A percentile compares a stretch with the other conserved stretches of the same genome.
Conservation (phyloP, 176 grass and related monocot species). For the Aegilops bicornis region DNA sequence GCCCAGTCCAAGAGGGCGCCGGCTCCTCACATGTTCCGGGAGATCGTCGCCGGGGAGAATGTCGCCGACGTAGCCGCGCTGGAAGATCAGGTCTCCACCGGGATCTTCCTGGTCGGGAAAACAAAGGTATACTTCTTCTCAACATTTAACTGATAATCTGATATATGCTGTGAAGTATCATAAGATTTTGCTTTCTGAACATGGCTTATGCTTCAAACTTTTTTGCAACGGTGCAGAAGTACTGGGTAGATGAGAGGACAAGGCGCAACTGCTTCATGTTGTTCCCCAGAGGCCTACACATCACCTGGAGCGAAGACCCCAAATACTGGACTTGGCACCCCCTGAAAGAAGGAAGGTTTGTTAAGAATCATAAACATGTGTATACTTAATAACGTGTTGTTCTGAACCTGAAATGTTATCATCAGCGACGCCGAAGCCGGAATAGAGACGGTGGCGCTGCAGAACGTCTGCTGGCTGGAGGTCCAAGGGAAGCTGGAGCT, state of each 20-base stretch:
- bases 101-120: constrained; percentile 36
- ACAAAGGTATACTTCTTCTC: constrained; percentile 26
- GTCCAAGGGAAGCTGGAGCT: constrained; percentile 42
- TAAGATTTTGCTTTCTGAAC: neutral
- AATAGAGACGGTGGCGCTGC: constrained; percentile 38
- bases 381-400: neutral
- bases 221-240: constrained; percentile 34
- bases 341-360: constrained; percentile 43
- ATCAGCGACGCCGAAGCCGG: neutral
- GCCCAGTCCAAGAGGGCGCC: constrained; percentile 41
- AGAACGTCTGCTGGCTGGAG: constrained; percentile 61
- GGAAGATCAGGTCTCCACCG: constrained; percentile 4
- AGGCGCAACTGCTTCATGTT: constrained; percentile 46
- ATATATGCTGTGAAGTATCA: neutral
- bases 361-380: neutral
- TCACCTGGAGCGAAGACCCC: constrained; percentile 52
- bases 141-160: neutral
- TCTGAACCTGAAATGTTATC: neutral
- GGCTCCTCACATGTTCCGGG: constrained; percentile 38
- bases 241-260: constrained; percentile 47
- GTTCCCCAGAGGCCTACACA: constrained; percentile 41
- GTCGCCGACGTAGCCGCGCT: neutral
- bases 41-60: constrained; percentile 29
- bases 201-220: constrained; percentile 7
- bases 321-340: constrained; percentile 47